These are phyloP conservation scores for Lentinula sp. DNA, from an alignment of 768 basidiomycete species.

Conservation along the genomic window DNA sequence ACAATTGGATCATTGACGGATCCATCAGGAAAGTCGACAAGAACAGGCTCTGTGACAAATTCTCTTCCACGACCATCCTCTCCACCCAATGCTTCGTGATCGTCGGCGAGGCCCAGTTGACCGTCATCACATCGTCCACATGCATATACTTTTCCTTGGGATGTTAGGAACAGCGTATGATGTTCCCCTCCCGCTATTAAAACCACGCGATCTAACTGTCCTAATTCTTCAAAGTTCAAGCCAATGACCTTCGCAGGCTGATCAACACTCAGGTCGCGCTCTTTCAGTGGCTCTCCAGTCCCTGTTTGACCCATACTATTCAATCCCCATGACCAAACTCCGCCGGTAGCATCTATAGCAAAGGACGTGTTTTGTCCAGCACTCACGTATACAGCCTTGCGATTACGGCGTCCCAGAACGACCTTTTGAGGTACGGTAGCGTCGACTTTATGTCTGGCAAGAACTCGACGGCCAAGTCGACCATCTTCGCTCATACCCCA, in stretches of 20 bases:
- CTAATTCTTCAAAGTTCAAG: conserved; percentile 8
- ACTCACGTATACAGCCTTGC: conserved; percentile 59
- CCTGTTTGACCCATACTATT: conserved; percentile 86
- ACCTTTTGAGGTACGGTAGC: conserved; percentile 86
- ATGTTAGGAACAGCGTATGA: conserved; percentile 13
- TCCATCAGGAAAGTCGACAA: conserved; percentile 32
- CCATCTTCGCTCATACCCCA: conserved; percentile 90
- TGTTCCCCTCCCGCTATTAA: conserved; percentile 13
- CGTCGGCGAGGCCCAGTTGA: conserved; percentile 11
- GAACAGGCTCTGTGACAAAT: conserved; percentile 41
- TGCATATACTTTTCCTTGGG: conserved; percentile 11
- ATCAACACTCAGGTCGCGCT: background rate
- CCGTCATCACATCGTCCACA: conserved; percentile 11
- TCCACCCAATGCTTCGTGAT: conserved; percentile 4
- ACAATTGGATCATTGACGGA: conserved; percentile 32
- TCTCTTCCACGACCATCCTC: conserved; percentile 22
- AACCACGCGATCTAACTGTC: conserved; percentile 8
- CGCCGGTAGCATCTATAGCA: conserved; percentile 77
- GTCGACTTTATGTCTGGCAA: conserved; percentile 82
- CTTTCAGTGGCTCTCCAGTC: conserved; percentile 35
- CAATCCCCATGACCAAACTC: conserved; percentile 90
- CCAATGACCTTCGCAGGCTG: conserved; percentile 8
- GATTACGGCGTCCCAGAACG: conserved; percentile 56
- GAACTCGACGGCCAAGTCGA: conserved; percentile 85
- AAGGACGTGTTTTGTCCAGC: conserved; percentile 86